Evolutionary conservation across 768 basidiomycete genomes (phyloP), one percentile per base, ranked within the genome.

Genomic region (Phlebiopsis gigantea): DNA sequence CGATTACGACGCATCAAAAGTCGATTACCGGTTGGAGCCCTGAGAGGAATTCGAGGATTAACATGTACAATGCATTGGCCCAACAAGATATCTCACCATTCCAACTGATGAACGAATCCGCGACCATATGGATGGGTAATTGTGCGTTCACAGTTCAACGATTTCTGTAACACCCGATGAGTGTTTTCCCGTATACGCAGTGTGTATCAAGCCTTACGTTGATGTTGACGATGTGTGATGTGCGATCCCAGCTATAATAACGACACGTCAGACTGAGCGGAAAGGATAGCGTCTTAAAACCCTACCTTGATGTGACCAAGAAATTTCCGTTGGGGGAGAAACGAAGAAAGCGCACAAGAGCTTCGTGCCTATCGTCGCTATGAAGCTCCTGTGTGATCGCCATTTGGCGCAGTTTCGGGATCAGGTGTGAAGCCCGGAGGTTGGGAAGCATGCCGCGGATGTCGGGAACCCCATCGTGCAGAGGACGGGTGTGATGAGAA

Each of bases 221-320:
- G 6, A 53, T 21, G 21, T 28, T 28, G 9, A 53, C 21, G 43
- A 54, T 48, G n/a, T 47, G 54, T 6, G 52, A 58, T 26, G 46
- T 47, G 25, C 28, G 25, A 31, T 58, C 57, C 57, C 57, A 58
- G 26, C 57, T 58, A 29, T n/a, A 28, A 44, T 17, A 19, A 24
- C 5, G 17, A 21, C 6, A 19, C 5, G 17, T 25, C 39, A 43
- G 22, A 25, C 5, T 12, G 7, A 47, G 24, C 21, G 21, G 2
- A 29, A 14, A 5, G 31, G 25, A 28, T n/a, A 6, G 22, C 25
- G 9, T 1, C 5, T 12, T 7, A 4, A 5, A 5, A 2, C 34
- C 39, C 21, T 44, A 59, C 58, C 58, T 59, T 6, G 58, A 55
- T 5, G 58, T 59, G 15, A 42, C 53, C 19, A 59, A 39, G 17